These are phyloP conservation scores for Salix caprea DNA, from an alignment of 345 rosid genomes.

Conservation along the genomic window DNA sequence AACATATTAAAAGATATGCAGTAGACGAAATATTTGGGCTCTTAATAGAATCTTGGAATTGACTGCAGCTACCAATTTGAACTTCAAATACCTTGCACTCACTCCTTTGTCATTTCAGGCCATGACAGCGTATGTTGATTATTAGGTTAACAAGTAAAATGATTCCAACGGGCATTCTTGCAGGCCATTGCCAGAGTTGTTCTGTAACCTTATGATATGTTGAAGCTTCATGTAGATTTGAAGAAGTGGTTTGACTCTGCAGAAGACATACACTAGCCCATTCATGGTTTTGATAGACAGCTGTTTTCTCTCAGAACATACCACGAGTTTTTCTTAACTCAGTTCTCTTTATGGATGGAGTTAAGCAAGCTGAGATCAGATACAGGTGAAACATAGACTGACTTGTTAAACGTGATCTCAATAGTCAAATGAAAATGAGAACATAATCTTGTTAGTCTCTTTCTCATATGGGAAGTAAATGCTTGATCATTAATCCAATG, in stretches of 20 bases:
- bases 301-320: background rate
- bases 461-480: background rate
- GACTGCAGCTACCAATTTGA: background rate
- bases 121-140: no score
- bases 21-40: conserved; percentile 5
- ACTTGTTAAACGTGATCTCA: background rate
- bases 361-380: background rate
- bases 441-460: background rate
- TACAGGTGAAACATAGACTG: background rate
- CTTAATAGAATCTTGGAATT: background rate
- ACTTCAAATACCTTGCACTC: background rate
- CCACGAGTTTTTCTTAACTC: background rate
- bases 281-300: background rate
- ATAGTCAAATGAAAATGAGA: background rate
- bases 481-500: no score
- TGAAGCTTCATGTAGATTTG: background rate
- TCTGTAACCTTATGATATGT: background rate
- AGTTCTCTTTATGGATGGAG: background rate
- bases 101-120: no score
- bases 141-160: background rate
- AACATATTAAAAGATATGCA: conserved; percentile 49
- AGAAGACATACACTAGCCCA: background rate
- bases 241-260: background rate
- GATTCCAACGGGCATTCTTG: background rate
- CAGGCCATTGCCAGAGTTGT: background rate